A percentile compares a stretch with the other conserved stretches of the same genome.
phyloP scores from a whole-genome alignment of 139 green algal species.

The Gonium pectorale region DNA sequence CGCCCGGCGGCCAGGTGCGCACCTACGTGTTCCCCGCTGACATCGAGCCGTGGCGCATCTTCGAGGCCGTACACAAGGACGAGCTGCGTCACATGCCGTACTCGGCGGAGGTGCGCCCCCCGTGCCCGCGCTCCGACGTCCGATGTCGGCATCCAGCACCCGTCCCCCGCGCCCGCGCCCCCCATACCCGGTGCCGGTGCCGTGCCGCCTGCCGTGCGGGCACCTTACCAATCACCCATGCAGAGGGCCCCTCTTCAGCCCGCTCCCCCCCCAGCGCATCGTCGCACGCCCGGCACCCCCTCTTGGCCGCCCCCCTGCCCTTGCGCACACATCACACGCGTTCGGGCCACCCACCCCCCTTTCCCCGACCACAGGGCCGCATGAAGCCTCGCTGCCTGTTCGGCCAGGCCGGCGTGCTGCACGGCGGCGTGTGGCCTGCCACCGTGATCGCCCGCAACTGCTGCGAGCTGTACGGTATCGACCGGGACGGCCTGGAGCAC shows the following conservation, averaged over 20 bases:
- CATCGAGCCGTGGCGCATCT: constrained; percentile 44
- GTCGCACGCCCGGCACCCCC: too few relatives aligned
- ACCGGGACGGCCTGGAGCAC: constrained; percentile 22
- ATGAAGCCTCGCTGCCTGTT: constrained; percentile 43
- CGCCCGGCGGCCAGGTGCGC: constrained; percentile 20
- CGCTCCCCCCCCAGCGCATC: too few relatives aligned
- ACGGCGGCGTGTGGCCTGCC: constrained; percentile 43
- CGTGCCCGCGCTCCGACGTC: not conserved
- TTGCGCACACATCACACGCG: too few relatives aligned
- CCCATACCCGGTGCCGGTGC: not conserved
- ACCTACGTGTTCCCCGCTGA: constrained; percentile 49
- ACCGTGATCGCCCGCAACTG: constrained; percentile 43
- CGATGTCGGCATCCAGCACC: not conserved
- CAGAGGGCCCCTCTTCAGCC: too few relatives aligned
- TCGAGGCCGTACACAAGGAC: constrained; percentile 55
- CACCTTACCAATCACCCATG: not conserved
- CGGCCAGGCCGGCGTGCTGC: constrained; percentile 32
- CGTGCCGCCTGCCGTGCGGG: too few relatives aligned
- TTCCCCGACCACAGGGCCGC: constrained; percentile 21
- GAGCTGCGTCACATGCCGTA: constrained; percentile 46
- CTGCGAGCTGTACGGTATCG: constrained; percentile 36
- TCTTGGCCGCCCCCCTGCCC: too few relatives aligned
- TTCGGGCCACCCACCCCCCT: not conserved
- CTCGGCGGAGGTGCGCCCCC: constrained; percentile 20
- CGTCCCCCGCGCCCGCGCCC: not conserved